Percentiles rank a stretch among this genome's conserved stretches.
These are phyloP conservation scores for Aspergillus wentii DNA, from an alignment of 495 filamentous ascomycete species.

Conservation along the genomic window DNA sequence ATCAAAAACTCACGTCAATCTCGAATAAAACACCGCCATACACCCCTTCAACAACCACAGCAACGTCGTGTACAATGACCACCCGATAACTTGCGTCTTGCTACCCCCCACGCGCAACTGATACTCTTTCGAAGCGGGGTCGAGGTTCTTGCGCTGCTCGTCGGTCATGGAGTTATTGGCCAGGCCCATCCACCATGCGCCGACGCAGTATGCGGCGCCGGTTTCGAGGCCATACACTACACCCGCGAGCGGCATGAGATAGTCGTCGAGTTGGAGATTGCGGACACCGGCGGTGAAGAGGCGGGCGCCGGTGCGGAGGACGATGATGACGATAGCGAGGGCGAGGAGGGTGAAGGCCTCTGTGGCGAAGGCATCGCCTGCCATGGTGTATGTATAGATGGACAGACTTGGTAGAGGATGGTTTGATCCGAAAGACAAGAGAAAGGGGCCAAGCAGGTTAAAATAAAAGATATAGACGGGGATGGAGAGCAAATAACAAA, in stretches of 20 bases:
- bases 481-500: too few species aligned
- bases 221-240: conserved; percentile 35
- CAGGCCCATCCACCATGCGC: conserved; percentile 41
- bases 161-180: conserved; percentile 55
- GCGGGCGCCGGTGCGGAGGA: conserved; percentile 43
- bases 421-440: too few species aligned
- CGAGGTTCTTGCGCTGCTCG: conserved; percentile 35
- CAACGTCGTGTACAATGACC: conserved; percentile 52
- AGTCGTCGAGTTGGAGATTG: conserved; percentile 53
- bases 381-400: conserved; percentile 8
- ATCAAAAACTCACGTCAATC: conserved; percentile 46
- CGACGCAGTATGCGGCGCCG: conserved; percentile 42
- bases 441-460: too few species aligned
- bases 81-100: conserved; percentile 54
- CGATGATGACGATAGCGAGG: conserved; percentile 45
- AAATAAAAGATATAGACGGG: too few species aligned
- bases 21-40: conserved; percentile 56
- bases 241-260: conserved; percentile 52
- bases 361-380: conserved; percentile 30
- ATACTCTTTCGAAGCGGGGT: conserved; percentile 42
- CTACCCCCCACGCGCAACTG: conserved; percentile 47
- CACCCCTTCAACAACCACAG: conserved; percentile 57
- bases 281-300: conserved; percentile 45
- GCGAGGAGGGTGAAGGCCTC: conserved; percentile 52
- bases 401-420: too few species aligned